These are phyloP conservation scores for Rosa rugosa DNA, from an alignment of 306 rosid genomes.

Conservation along the genomic window DNA sequence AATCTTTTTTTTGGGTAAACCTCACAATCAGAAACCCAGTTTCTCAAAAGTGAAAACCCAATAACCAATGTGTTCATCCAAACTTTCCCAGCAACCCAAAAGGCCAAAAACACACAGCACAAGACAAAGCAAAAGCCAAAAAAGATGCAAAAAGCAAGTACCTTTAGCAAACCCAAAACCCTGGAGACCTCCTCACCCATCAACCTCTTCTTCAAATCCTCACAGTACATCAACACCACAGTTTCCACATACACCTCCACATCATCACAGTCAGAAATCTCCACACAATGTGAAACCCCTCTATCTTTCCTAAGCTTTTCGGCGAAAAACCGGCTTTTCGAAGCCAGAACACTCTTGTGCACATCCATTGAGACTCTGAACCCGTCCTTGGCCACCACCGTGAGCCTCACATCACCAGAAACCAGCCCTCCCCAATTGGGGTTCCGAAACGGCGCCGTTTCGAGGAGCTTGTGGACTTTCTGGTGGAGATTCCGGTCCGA, in stretches of 20 bases:
- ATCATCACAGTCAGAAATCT: constrained; percentile 89
- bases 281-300: constrained; percentile 60
- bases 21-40: not conserved
- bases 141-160: constrained; percentile 12
- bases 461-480: constrained; percentile 50
- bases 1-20: not conserved
- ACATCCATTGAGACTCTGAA: constrained; percentile 70
- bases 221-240: constrained; percentile 76
- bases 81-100: constrained; percentile 27
- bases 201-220: constrained; percentile 59
- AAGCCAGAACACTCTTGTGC: constrained; percentile 58
- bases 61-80: constrained; percentile 4
- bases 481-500: constrained; percentile 51
- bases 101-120: not conserved
- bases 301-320: constrained; percentile 57
- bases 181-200: constrained; percentile 66
- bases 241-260: constrained; percentile 76
- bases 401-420: constrained; percentile 56
- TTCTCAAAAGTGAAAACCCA: constrained; percentile 3
- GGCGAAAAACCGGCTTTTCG: constrained; percentile 75
- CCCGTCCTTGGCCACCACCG: constrained; percentile 72
- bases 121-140: not conserved
- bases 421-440: constrained; percentile 33
- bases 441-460: constrained; percentile 46
- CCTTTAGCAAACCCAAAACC: constrained; percentile 86